A percentile compares a stretch with the other conserved stretches of the same genome.
phyloP scores from a whole-genome alignment of 2,329 filamentous ascomycete genomes.

The Neospermospora avenae region DNA sequence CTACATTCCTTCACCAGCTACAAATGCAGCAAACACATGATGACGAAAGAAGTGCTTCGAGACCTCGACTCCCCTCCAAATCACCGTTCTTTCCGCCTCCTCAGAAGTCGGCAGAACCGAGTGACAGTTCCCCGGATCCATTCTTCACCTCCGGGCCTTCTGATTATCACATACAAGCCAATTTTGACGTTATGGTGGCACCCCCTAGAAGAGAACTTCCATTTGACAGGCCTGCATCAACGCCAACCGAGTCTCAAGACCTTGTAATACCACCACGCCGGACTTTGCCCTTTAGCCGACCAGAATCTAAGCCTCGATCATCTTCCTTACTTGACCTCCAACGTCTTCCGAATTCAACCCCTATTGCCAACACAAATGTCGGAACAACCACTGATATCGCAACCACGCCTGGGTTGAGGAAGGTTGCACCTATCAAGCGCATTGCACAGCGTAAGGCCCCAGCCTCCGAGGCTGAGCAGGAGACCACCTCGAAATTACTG shows the following conservation, averaged over 20 bases:
- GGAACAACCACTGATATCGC: not conserved
- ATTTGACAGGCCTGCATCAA: constrained; percentile 18
- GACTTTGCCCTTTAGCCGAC: constrained; percentile 29
- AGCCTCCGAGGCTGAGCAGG: not conserved
- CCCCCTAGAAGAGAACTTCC: constrained; percentile 12
- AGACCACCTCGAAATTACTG: not conserved
- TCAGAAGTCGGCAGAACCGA: not conserved
- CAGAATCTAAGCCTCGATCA: constrained; percentile 1
- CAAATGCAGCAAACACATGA: not conserved
- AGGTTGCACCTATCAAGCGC: constrained; percentile 18
- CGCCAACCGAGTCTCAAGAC: constrained; percentile 8
- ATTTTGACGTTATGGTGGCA: constrained; percentile 7
- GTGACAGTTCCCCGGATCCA: constrained; percentile 1
- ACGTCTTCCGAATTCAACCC: constrained; percentile 29
- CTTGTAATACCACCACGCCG: constrained; percentile 25
- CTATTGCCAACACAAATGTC: constrained; percentile 3
- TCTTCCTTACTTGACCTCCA: constrained; percentile 18
- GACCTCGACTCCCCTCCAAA: not conserved
- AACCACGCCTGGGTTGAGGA: not conserved
- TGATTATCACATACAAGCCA: not conserved
- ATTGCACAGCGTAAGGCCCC: constrained; percentile 13
- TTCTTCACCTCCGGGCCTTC: not conserved
- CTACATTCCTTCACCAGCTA: not conserved
- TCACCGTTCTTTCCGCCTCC: not conserved
- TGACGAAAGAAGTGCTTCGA: not conserved